These are phyloP conservation scores for Halenospora varia DNA, from an alignment of 495 filamentous ascomycete species.

Conservation along the genomic window DNA sequence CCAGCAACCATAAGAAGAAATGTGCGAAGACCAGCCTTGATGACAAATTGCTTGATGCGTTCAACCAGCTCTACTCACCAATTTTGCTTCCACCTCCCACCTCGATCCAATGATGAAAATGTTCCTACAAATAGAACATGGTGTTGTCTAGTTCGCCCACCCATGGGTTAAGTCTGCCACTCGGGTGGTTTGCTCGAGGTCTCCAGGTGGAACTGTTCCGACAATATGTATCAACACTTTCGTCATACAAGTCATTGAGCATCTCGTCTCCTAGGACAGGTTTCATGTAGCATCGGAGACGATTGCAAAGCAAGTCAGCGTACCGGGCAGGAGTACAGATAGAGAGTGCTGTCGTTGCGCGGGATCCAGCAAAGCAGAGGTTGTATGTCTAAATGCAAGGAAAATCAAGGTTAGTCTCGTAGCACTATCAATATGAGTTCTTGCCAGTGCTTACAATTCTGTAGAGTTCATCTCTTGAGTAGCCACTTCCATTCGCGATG, in stretches of 20 bases:
- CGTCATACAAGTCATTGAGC: not conserved
- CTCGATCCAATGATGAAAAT: too few relatives aligned
- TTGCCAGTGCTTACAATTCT: slow-evolving; percentile 2
- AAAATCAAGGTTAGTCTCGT: not conserved
- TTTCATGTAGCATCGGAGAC: slow-evolving; percentile 13
- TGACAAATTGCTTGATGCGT: too few relatives aligned
- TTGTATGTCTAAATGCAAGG: slow-evolving; percentile 1
- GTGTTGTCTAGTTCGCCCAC: not conserved
- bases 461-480: not conserved
- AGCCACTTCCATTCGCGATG: not conserved
- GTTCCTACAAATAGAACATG: not conserved
- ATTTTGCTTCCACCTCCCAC: too few relatives aligned
- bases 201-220: not conserved
- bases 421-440: too few relatives aligned
- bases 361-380: slow-evolving; percentile 3
- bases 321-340: slow-evolving; percentile 9
- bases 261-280: not conserved
- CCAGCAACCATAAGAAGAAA: too few relatives aligned
- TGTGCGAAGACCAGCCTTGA: too few relatives aligned
- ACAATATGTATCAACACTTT: not conserved
- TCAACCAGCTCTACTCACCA: too few relatives aligned
- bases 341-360: not conserved
- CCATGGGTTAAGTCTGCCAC: not conserved
- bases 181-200: not conserved
- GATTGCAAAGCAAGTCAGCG: slow-evolving; percentile 12